Evolutionary conservation across 2,329 filamentous ascomycete species (phyloP).

Genomic region (Scortechinia acanthostroma): DNA sequence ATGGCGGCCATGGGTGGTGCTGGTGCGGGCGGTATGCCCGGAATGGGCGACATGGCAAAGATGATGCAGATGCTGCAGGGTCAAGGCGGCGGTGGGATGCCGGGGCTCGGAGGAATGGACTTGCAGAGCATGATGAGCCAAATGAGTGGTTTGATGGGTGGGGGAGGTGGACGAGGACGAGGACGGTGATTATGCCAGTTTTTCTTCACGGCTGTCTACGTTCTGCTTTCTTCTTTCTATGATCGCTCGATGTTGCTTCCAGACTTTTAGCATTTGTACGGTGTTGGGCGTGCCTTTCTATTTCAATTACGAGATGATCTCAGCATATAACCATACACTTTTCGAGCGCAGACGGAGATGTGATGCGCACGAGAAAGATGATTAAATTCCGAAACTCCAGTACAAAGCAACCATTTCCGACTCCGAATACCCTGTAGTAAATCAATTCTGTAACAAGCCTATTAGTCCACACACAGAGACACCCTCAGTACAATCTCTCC

Average conservation of each 20-base stretch:
- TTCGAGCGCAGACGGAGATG: too few species aligned
- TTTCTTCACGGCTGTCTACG: background rate
- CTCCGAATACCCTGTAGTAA: too few species aligned
- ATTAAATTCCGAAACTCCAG: too few species aligned
- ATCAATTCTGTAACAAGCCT: background rate
- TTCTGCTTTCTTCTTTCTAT: background rate
- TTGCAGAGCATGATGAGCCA: constrained; percentile 77
- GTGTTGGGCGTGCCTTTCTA: background rate
- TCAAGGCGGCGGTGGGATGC: constrained; percentile 55
- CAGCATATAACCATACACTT: background rate
- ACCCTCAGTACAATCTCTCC: too few species aligned
- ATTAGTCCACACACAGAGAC: too few species aligned
- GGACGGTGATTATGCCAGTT: background rate
- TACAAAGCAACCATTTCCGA: too few species aligned
- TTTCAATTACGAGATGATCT: too few species aligned
- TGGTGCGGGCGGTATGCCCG: constrained; percentile 56
- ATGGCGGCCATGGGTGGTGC: constrained; percentile 85
- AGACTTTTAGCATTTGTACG: background rate
- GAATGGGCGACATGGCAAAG: background rate
- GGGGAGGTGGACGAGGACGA: constrained; percentile 12
- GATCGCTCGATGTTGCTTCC: background rate
- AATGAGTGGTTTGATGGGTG: constrained; percentile 40
- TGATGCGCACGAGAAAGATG: too few species aligned
- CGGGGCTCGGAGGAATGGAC: constrained; percentile 64
- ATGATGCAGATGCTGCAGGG: constrained; percentile 71